These are phyloP conservation scores for Brassica cretica DNA, from an alignment of 345 rosid genomes.

Conservation along the genomic window DNA sequence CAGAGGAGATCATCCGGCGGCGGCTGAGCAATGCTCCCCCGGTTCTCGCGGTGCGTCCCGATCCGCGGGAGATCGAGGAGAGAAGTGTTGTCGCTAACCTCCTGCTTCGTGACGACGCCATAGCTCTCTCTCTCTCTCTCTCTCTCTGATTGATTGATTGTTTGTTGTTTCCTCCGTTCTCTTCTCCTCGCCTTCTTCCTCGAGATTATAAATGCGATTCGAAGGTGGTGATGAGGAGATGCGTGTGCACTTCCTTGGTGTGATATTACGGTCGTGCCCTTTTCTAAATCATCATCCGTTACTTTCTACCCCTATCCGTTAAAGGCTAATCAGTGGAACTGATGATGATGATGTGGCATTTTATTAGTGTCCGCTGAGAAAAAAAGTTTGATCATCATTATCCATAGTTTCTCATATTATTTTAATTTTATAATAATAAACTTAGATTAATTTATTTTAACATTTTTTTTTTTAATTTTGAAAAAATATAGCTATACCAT, in stretches of 20 bases:
- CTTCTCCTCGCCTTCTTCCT: not conserved
- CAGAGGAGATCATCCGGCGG: constrained; percentile 37
- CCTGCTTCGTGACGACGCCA: constrained; percentile 37
- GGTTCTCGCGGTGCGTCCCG: not conserved
- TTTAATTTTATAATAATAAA: too few species aligned
- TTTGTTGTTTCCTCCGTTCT: not conserved
- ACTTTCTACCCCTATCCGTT: constrained; percentile 2
- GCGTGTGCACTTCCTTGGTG: too few species aligned
- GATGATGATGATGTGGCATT: not conserved
- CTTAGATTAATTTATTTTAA: too few species aligned
- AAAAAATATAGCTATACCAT: too few species aligned
- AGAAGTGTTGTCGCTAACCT: constrained; percentile 35
- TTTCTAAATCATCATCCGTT: not conserved
- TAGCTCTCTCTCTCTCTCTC: not conserved
- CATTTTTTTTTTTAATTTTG: too few species aligned
- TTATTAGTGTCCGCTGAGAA: not conserved
- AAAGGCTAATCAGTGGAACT: not conserved
- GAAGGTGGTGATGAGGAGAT: not conserved
- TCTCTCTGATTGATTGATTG: not conserved
- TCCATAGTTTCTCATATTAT: too few species aligned
- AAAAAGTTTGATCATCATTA: too few species aligned
- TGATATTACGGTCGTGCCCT: constrained; percentile 38
- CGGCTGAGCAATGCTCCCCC: constrained; percentile 32
- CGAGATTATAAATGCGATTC: constrained; percentile 6
- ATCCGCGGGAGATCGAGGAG: constrained; percentile 9